A percentile compares a stretch with the other conserved stretches of the same genome.
phyloP scores from a whole-genome alignment of 176 grass and related monocot genomes.

The Avena sativa region DNA sequence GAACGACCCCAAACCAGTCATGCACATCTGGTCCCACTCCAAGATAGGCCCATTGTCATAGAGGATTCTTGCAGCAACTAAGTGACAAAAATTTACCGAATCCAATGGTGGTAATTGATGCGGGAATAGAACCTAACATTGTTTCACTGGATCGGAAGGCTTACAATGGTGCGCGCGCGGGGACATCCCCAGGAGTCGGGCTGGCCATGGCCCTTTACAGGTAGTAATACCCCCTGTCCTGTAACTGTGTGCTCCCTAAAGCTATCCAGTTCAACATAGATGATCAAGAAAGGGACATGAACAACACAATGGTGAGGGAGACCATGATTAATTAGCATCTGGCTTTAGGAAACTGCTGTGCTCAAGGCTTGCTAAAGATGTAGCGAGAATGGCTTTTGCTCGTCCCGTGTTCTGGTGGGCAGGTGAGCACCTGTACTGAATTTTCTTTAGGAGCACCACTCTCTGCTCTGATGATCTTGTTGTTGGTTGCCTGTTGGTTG shows the following conservation, averaged over 20 bases:
- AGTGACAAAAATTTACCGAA: no score
- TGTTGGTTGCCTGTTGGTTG: not conserved
- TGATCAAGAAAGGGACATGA: not conserved
- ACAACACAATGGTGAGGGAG: conserved; percentile 1
- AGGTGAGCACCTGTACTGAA: not conserved
- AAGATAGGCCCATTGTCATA: no score
- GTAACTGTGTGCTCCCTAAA: conserved; percentile 11
- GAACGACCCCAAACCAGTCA: no score
- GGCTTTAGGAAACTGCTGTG: not conserved
- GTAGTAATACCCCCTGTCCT: not conserved
- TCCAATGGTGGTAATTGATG: no score
- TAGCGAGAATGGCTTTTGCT: not conserved
- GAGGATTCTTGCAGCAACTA: no score
- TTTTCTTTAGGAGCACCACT: conserved; percentile 7
- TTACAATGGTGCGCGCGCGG: no score
- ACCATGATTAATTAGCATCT: conserved; percentile 24
- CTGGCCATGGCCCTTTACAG: no score
- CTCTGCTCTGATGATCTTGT: conserved; percentile 12
- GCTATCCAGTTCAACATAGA: not conserved
- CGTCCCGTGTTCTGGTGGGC: conserved; percentile 14
- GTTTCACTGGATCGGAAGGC: no score
- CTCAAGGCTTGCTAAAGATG: conserved; percentile 18
- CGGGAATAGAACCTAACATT: no score
- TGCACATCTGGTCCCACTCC: no score
- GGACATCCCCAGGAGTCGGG: no score